Conservation (phyloP, 176 grass and related monocot genomes). For the Rhynchospora pubera region DNA sequence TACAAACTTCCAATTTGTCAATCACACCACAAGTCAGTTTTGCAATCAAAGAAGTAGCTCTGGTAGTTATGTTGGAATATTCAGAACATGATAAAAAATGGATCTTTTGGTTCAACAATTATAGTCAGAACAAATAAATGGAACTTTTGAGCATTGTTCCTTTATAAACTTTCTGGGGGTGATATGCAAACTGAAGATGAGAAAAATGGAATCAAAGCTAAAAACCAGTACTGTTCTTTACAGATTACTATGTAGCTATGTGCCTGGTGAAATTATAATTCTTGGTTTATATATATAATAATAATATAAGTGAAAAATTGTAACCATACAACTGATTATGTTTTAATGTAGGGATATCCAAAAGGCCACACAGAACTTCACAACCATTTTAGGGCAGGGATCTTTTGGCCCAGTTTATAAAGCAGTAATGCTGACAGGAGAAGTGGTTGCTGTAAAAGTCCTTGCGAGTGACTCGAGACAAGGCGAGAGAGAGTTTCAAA, state of each 20-base stretch:
- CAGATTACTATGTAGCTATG: not conserved
- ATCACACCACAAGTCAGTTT: not conserved
- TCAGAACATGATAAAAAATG: not conserved
- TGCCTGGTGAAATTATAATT: not conserved
- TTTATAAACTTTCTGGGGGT: not conserved
- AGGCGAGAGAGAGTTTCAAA: slow-evolving; percentile 94
- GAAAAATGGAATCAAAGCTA: not conserved
- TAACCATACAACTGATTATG: not conserved
- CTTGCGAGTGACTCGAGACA: slow-evolving; percentile 84
- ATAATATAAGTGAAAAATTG: not conserved
- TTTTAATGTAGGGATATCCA: slow-evolving; percentile 63
- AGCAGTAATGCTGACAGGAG: slow-evolving; percentile 81
- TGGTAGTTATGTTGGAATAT: not conserved
- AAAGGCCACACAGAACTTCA: slow-evolving; percentile 92
- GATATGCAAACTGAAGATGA: not conserved
- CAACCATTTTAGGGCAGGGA: slow-evolving; percentile 83
- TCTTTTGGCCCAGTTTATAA: slow-evolving; percentile 96
- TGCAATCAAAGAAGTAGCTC: not conserved
- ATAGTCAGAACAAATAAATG: not conserved
- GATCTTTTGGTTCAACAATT: not conserved
- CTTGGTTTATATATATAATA: not conserved
- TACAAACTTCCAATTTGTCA: not conserved
- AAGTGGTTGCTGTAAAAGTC: slow-evolving; percentile 81
- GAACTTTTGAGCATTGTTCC: not conserved
- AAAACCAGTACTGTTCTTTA: not conserved